Percentiles rank a stretch among this genome's conserved stretches.
phyloP scores from a whole-genome alignment of 305 asterid species.

The Fraxinus latifolia region DNA sequence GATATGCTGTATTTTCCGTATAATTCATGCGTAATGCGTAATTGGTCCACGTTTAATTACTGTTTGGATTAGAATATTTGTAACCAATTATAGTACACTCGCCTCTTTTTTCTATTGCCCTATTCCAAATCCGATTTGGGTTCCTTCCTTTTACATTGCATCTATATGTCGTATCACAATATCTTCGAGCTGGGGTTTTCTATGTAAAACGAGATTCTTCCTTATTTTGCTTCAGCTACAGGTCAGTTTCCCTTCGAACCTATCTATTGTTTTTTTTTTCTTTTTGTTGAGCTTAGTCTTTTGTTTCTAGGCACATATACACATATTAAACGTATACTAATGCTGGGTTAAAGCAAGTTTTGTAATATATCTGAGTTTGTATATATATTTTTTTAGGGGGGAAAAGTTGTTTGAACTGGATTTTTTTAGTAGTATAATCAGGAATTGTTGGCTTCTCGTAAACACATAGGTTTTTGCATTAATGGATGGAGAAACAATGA shows the following conservation, averaged over 20 bases:
- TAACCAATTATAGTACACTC: not conserved
- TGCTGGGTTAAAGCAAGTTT: not conserved
- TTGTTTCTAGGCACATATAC: not conserved
- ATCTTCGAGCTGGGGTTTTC: not conserved
- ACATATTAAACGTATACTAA: not conserved
- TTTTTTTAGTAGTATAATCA: constrained; percentile 17
- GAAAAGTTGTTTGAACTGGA: not conserved
- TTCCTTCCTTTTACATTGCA: not conserved
- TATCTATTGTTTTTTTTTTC: not conserved
- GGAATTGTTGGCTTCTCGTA: constrained; percentile 8
- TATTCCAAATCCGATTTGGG: not conserved
- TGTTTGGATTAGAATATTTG: not conserved
- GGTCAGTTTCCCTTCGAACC: not conserved
- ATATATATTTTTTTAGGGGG: not conserved
- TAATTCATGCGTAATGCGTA: not conserved
- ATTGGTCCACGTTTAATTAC: not conserved
- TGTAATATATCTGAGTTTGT: not conserved
- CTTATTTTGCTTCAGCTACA: not conserved
- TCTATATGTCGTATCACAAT: not conserved
- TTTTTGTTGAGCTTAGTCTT: not conserved
- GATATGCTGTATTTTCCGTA: not conserved
- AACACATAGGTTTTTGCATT: constrained; percentile 16
- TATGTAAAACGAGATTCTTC: not conserved
- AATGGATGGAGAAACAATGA: constrained; percentile 31
- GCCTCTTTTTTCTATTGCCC: not conserved